Evolutionary conservation across 75 land plant species (phyloP), one percentile per base, ranked within the genome.

Genomic region (Sequoiadendron giganteum): DNA sequence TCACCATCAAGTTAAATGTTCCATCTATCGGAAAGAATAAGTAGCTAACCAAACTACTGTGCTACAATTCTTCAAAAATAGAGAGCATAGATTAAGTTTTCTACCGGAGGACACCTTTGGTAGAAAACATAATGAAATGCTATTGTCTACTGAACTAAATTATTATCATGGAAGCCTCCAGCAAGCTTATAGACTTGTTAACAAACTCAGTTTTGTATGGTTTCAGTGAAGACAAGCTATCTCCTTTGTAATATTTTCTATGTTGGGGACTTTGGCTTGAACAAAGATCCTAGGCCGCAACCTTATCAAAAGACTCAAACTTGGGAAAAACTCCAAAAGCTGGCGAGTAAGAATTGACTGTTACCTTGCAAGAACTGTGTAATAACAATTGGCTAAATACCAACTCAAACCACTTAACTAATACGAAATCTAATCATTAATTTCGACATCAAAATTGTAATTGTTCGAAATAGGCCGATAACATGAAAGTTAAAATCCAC

Each of bases 241-340:
- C 52, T 47, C 30, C 52, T 45, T 52, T 49, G 48, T 47, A 48
- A 43, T 81, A 43, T 25, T 81, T 81, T 78, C 47, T 82, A 47
- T 82, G 25, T 3, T 82, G 52, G 9, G 28, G 84, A 45, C 49
- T 82, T 75, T 75, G 38, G 84, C 84, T 82, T 45, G 52, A 82
- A 42, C 34, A 47, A 19, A 10, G 5, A 82, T 47, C 45, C 84
- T 47, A 82, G 14, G 32, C 30, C 34, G 16, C 38, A 75, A 30
- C 76, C 30, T 75, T 32, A 34, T 75, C 39, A 32, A 34, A 86
- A 86, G 30, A 54, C 87, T 25, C 58, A 61, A 47, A 79, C 36
- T 28, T 84, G 19, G 28, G 55, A 14, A 52, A 14, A 52, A 52
- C 55, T 52, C 16, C 55, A 14, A 14, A 52, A 52, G 55, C 55